These are phyloP conservation scores for Petunia hybrid DNA, from an alignment of 305 asterid genomes.

Conservation along the genomic window DNA sequence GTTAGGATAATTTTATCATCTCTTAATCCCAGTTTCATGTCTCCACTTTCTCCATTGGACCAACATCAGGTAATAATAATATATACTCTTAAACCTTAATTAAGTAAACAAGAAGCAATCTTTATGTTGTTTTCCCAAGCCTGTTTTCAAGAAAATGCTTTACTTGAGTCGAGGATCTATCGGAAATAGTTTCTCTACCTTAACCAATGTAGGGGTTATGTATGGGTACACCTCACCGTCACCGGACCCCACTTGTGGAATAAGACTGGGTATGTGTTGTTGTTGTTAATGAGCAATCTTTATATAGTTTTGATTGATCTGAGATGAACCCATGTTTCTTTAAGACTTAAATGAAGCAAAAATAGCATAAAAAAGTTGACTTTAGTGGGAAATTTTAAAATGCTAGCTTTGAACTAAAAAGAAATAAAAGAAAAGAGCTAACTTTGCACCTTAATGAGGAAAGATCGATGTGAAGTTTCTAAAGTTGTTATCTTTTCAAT, in stretches of 20 bases:
- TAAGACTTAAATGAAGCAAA: not conserved
- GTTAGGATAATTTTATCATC: constrained; percentile 57
- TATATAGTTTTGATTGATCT: not conserved
- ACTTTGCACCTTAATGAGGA: not conserved
- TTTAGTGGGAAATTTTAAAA: not conserved
- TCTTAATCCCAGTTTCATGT: constrained; percentile 45
- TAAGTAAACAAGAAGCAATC: no score
- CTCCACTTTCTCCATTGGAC: constrained; percentile 50
- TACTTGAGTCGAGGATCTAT: no score
- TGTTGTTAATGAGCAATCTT: no score
- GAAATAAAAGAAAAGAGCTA: not conserved
- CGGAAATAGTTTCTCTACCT: no score
- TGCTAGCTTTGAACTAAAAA: not conserved
- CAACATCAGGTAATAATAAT: constrained; percentile 44
- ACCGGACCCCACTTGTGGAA: no score
- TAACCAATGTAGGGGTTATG: no score
- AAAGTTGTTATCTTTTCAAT: constrained; percentile 14
- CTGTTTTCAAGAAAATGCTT: no score
- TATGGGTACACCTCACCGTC: no score
- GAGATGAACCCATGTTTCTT: not conserved
- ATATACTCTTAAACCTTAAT: not conserved
- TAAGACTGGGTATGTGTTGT: no score
- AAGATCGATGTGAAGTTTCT: not conserved
- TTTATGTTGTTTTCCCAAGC: no score
- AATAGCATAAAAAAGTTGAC: not conserved